Base-by-base conservation (phyloP, 1,284 basidiomycete genomes). In the Irpex sp. region DNA sequence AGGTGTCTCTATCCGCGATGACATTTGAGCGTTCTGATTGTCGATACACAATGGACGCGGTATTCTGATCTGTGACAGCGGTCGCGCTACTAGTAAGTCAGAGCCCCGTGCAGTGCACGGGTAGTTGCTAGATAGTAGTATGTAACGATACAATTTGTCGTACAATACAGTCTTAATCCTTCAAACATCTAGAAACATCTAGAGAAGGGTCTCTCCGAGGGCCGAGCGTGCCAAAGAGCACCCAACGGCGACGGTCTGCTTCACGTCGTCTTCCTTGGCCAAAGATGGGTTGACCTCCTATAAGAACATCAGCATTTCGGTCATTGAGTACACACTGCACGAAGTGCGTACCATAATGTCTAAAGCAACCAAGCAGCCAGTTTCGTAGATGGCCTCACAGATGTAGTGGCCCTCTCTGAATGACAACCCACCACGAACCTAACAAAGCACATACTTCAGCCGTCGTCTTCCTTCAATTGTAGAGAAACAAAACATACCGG, bases 381-480 rank as follows among this genome's bases (percentile, higher is more conserved):
- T 99, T 81, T 98, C 95, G 68, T 89, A 89, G 54, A 99, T 85
- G 3, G 93, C 91, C 78, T 99, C 97, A 73, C 94, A 96, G 72
- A 98, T 97, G 77, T 97, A 97, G 77, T 96, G 93, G 8, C 97
- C 97, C 76, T 99, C 97, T 67, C 97, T 84, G 82, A 99, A 99
- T 13, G 93, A 97, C 65, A 99, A 80, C 11, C 97, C 97, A 9
- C 97, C 97, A 69, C 97, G 92, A 15, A 97, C 92, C 86, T 89
- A 67, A 15, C n/a, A 11, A 19, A 26, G 31, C 49, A 47, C 11
- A 19, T 34, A 9, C 19, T 13, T 58, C 34, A 60, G 62, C 40
- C 4, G 5, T 57, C 49, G 4, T 26, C 54, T 47, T 19, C 13
- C 21, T 11, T 17, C 55, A 58, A 47, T 58, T 36, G 26, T 37